Base-by-base conservation (phyloP, 148 eudicot species). In the Silene latifolia region DNA sequence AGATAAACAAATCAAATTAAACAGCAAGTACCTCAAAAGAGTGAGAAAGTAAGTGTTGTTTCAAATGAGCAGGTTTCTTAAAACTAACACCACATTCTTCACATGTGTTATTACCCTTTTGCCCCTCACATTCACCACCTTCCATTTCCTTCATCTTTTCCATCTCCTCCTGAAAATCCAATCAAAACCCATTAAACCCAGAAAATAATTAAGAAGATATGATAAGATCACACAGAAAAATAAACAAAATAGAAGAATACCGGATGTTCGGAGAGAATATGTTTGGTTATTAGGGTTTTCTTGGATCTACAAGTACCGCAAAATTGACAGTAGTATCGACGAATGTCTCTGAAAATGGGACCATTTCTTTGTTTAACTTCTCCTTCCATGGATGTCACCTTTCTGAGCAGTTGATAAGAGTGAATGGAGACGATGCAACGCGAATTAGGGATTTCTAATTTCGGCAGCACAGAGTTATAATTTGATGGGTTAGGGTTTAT, bases 1-100 rank as follows among this genome's bases (percentile, higher is more conserved):
- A 2, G 35, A 32, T 32, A 32, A 51, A 15, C 4, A 15, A 51
- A 51, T 12, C 17, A 51, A 51, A 57, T 12, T 1, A 71, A 71
- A 39, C 44, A 39, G 44, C 0, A 3, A 42, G 35, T 81, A 95
- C 99, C 98, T 90, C 97, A 8, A 89, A 42, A 0, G 97, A 89
- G 80, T 95, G 99, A 72, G 91, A 82, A 67, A 76, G 92, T 92
- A 92, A 85, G 74, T 95, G 99, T 78, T 95, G 99, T 82, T 83
- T 92, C 83, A 95, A 86, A 81, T 92, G 82, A 77, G 98, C 94
- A 57, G 99, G 99, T 73, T 95, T 92, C 72, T 69, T 73, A 25
- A 95, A 95, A 67, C 72, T 87, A 21, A 69, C 79, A 53, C 97
- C 94, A 53, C 99, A 95, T 13, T 92, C 87, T 32, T 85, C 87